phyloP scores from a whole-genome alignment of 352 stramenopile species.

The Phytopythium helicoides region DNA sequence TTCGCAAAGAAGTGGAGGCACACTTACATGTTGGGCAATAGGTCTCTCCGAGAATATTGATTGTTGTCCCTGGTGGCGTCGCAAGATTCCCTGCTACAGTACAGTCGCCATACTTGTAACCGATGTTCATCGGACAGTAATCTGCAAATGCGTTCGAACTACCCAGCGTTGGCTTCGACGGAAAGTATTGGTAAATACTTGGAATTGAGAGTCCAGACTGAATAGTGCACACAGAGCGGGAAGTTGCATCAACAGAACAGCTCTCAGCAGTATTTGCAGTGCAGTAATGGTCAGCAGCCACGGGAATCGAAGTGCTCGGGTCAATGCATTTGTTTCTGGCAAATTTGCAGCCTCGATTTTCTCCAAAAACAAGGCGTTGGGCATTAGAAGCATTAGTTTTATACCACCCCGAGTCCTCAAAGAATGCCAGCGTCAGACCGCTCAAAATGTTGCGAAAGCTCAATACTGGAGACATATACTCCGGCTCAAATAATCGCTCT shows the following conservation, averaged over 20 bases:
- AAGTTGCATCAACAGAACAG: slow-evolving; percentile 66
- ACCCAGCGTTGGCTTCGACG: slow-evolving; percentile 24
- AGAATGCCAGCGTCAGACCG: slow-evolving; percentile 72
- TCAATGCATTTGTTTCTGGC: slow-evolving; percentile 55
- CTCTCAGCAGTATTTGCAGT: slow-evolving; percentile 34
- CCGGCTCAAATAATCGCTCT: slow-evolving; percentile 76
- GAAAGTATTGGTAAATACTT: slow-evolving; percentile 60
- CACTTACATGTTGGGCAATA: slow-evolving; percentile 73
- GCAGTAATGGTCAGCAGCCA: slow-evolving; percentile 55
- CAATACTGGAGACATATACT: slow-evolving; percentile 79
- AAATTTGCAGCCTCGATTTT: slow-evolving; percentile 62
- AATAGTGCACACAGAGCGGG: slow-evolving; percentile 53
- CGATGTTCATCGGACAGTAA: slow-evolving; percentile 66
- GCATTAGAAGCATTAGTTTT: slow-evolving; percentile 44
- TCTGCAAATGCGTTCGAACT: slow-evolving; percentile 56
- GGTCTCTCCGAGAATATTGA: slow-evolving; percentile 71
- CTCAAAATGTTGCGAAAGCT: slow-evolving; percentile 77
- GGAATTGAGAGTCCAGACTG: slow-evolving; percentile 34
- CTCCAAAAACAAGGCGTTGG: slow-evolving; percentile 67
- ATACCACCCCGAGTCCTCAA: slow-evolving; percentile 86
- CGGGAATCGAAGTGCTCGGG: slow-evolving; percentile 27
- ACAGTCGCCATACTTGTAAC: slow-evolving; percentile 56
- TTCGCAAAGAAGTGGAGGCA: slow-evolving; percentile 54
- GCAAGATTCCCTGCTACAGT: slow-evolving; percentile 39
- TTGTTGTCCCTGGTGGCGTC: slow-evolving; percentile 23